Conservation (phyloP, 331 rosid genomes). For the Ulmus americana region DNA sequence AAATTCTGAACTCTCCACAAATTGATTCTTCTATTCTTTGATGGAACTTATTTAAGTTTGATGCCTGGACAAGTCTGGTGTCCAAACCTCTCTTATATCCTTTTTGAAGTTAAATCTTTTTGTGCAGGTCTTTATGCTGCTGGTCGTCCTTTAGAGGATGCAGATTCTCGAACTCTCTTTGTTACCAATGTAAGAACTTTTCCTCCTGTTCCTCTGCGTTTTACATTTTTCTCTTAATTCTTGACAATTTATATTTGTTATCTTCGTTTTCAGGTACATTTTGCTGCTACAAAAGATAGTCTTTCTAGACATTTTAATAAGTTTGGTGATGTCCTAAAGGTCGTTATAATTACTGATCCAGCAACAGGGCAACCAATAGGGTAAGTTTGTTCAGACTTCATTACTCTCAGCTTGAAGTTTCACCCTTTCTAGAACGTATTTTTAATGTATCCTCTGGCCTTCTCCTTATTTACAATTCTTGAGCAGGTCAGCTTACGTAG, state of each 20-base stretch:
- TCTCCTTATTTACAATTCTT: slow-evolving; percentile 16
- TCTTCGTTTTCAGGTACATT: slow-evolving; percentile 65
- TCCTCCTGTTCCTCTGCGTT: slow-evolving; percentile 13
- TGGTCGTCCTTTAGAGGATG: slow-evolving; percentile 68
- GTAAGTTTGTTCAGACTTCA: slow-evolving; percentile 31
- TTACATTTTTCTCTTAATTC: neutral
- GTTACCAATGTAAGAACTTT: slow-evolving; percentile 64
- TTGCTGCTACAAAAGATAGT: slow-evolving; percentile 91
- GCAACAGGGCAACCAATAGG: slow-evolving; percentile 84
- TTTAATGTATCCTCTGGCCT: too few relatives aligned
- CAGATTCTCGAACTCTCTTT: slow-evolving; percentile 78
- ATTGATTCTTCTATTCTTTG: neutral
- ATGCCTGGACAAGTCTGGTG: neutral
- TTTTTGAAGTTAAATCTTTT: neutral
- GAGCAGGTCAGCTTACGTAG: slow-evolving; percentile 89
- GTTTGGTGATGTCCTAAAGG: slow-evolving; percentile 88
- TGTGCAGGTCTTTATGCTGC: slow-evolving; percentile 46
- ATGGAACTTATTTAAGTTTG: neutral
- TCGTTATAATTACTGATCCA: slow-evolving; percentile 68
- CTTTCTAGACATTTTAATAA: slow-evolving; percentile 84
- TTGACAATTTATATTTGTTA: neutral
- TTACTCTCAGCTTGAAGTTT: neutral
- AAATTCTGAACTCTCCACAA: too few relatives aligned
- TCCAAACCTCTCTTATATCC: neutral
- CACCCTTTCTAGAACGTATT: neutral